These are phyloP conservation scores for Corinectria fuckeliana DNA, from an alignment of 2,329 filamentous ascomycete species.

Conservation along the genomic window DNA sequence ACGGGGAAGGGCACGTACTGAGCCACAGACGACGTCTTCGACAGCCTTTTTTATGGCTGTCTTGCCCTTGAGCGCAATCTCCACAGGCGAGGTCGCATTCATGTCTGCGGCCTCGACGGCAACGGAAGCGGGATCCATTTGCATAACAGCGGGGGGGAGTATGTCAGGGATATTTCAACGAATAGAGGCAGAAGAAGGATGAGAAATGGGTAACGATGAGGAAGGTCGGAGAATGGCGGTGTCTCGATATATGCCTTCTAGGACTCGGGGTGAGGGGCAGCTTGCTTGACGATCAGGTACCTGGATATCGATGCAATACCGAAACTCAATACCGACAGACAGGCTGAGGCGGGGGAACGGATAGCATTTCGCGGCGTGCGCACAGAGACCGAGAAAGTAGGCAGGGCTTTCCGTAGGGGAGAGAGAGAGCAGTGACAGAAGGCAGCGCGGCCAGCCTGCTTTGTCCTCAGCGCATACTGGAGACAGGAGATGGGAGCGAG, in stretches of 20 bases:
- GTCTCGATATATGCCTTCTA: neutral
- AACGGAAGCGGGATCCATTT: slow-evolving; percentile 43
- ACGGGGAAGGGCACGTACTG: slow-evolving; percentile 59
- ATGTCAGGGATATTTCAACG: neutral
- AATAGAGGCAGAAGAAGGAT: neutral
- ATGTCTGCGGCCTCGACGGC: slow-evolving; percentile 35
- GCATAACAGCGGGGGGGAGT: neutral
- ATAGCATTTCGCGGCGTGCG: slow-evolving; percentile 5
- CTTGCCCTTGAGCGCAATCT: slow-evolving; percentile 43
- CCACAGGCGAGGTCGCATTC: slow-evolving; percentile 18
- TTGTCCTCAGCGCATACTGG: slow-evolving; percentile 16
- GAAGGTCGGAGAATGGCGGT: slow-evolving; percentile 1
- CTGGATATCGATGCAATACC: neutral
- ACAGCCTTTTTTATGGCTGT: slow-evolving; percentile 68
- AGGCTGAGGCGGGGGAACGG: slow-evolving; percentile 19
- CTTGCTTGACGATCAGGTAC: neutral
- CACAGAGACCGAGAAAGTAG: slow-evolving; percentile 4
- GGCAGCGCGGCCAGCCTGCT: neutral
- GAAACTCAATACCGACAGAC: neutral
- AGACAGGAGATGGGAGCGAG: neutral
- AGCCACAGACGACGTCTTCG: slow-evolving; percentile 89
- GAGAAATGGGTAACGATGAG: neutral
- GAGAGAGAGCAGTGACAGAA: neutral
- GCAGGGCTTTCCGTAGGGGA: neutral
- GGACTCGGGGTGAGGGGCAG: slow-evolving; percentile 13